These are phyloP conservation scores for Geranium brycei DNA, from an alignment of 345 rosid species.

Conservation along the genomic window DNA sequence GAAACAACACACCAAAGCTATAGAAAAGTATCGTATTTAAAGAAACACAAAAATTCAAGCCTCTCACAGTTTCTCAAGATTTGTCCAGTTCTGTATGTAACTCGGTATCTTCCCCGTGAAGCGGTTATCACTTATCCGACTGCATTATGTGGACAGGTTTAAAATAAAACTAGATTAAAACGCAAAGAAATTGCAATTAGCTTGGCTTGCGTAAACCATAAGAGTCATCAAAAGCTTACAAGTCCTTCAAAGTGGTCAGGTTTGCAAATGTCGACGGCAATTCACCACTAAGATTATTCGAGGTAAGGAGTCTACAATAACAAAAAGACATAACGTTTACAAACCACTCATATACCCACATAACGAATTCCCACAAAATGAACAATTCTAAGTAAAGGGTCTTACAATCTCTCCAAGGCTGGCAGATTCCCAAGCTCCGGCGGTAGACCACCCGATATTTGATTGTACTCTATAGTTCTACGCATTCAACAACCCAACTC, in stretches of 20 bases:
- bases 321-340: not conserved
- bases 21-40: not conserved
- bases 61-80: slow-evolving; percentile 1
- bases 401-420: not conserved
- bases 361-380: not conserved
- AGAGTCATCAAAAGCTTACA: slow-evolving; percentile 3
- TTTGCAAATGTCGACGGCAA: slow-evolving; percentile 13
- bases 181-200: not conserved
- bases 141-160: not conserved
- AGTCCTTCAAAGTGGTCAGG: not conserved
- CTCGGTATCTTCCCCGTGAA: slow-evolving; percentile 8
- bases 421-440: slow-evolving; percentile 6
- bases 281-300: slow-evolving; percentile 16
- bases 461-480: slow-evolving; percentile 8
- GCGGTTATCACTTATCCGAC: slow-evolving; percentile 8
- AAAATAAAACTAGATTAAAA: too few relatives aligned
- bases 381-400: not conserved
- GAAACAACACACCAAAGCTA: not conserved
- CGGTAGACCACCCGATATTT: slow-evolving; percentile 7
- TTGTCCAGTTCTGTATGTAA: slow-evolving; percentile 9
- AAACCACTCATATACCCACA: not conserved
- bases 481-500: not conserved
- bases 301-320: slow-evolving; percentile 9
- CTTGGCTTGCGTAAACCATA: not conserved
- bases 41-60: not conserved